phyloP scores from a whole-genome alignment of 148 eudicot genomes.

The Heliamphora exappendiculata region DNA sequence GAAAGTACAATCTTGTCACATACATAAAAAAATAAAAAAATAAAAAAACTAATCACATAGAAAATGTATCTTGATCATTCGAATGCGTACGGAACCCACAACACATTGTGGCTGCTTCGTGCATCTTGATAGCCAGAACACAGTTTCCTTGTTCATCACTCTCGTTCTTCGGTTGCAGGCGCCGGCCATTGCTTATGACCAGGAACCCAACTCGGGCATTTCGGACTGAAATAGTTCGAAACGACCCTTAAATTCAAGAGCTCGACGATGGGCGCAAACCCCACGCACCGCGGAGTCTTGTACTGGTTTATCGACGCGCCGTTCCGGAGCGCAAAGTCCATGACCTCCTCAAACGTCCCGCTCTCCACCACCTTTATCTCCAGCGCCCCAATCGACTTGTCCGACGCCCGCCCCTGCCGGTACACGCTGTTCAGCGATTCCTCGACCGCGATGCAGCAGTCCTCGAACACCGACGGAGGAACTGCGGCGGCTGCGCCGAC shows the following conservation, averaged over 20 bases:
- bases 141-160: too few species aligned
- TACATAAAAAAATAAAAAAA: too few species aligned
- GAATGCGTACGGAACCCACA: too few species aligned
- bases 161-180: too few species aligned
- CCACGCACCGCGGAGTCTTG: constrained; percentile 87
- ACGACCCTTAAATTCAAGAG: constrained; percentile 64
- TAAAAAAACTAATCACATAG: too few species aligned
- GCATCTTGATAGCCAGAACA: too few species aligned
- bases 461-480: constrained; percentile 59
- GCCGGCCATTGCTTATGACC: constrained; percentile 93
- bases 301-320: constrained; percentile 97
- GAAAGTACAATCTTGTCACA: too few species aligned
- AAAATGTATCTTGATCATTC: too few species aligned
- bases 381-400: constrained; percentile 71
- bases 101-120: too few species aligned
- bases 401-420: constrained; percentile 65
- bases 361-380: constrained; percentile 59
- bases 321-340: constrained; percentile 72
- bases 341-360: constrained; percentile 69
- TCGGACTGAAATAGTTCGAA: constrained; percentile 59
- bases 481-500: constrained; percentile 29
- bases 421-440: constrained; percentile 71
- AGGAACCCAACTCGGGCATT: constrained; percentile 82
- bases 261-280: constrained; percentile 74
- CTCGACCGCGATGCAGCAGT: constrained; percentile 59